These are phyloP conservation scores for Huntiella bhutanensis DNA, from an alignment of 2,329 filamentous ascomycete genomes.

Conservation along the genomic window DNA sequence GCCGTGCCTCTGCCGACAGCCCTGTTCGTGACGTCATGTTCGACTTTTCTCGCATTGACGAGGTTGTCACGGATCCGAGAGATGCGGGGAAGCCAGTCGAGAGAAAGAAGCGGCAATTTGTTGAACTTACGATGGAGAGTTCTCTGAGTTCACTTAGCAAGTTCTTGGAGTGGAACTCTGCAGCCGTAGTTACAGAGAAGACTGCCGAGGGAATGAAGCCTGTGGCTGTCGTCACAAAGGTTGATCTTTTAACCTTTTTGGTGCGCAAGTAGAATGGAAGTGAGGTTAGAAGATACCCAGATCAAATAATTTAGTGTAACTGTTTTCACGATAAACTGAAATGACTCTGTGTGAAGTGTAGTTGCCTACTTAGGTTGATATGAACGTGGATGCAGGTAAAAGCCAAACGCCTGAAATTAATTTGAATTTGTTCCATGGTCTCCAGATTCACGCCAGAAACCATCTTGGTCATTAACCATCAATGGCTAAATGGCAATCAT, in stretches of 20 bases:
- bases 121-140: slow-evolving; percentile 87
- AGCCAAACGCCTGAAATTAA: no score
- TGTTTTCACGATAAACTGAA: neutral
- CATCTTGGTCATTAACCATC: no score
- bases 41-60: slow-evolving; percentile 70
- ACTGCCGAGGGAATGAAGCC: slow-evolving; percentile 47
- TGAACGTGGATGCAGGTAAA: no score
- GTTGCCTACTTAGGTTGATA: no score
- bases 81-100: slow-evolving; percentile 30
- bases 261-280: slow-evolving; percentile 32
- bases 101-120: slow-evolving; percentile 45
- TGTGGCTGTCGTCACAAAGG: slow-evolving; percentile 84
- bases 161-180: slow-evolving; percentile 97
- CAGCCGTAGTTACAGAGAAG: slow-evolving; percentile 78
- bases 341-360: no score
- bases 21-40: slow-evolving; percentile 88
- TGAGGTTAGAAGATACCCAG: neutral
- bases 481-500: no score
- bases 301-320: neutral
- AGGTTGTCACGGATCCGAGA: slow-evolving; percentile 77
- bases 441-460: no score
- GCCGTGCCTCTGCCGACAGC: slow-evolving; percentile 54
- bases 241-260: slow-evolving; percentile 85
- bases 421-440: no score
- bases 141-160: slow-evolving; percentile 65